Base-by-base conservation (phyloP, 345 rosid genomes). In the Melaleuca quinquenervia region DNA sequence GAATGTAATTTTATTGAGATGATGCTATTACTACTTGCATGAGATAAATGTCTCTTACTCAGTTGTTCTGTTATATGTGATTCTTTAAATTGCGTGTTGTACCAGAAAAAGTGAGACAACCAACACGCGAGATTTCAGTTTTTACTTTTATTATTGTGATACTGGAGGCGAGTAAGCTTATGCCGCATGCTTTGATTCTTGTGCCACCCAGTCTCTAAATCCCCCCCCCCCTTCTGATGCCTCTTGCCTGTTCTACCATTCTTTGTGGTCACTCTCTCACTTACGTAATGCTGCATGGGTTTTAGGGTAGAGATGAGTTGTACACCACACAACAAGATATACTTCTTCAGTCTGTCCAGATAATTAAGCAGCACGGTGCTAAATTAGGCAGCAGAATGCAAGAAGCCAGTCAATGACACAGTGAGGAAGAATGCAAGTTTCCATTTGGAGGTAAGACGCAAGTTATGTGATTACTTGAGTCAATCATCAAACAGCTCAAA, bases 361-460 rank as follows among this genome's bases (percentile, higher is more conserved):
- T 96, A 88, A 91, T 95, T 75, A 92, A 93, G 92, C 90, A 91
- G 86, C 95, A 94, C 18, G 98, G 98, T 86, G 99, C 92, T 36
- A 86, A 86, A 13, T 83, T 96, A 52, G 98, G 99, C 85, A 87
- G 86, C 87, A 88, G 91, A n/a, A 44, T 83, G 45, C 49, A 84
- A 22, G 60, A 84, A 60, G 45, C 36, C 15, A 56, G 16, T 62
- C 85, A 50, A 36, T 85, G 84, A 87, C 56, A 64, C 50, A 1
- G 55, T 15, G 0, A 10, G 54, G 64, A 58, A 41, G 53, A 36
- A 64, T 83, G 85, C 3, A 50, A 24, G 51, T n/a, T 76, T 76
- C 84, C 50, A 85, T 32, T 49, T 41, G 51, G 82, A 51, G 85
- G 85, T 62, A 2, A 83, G 82, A 36, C 96, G 45, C 94, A 91